phyloP scores from a whole-genome alignment of 257 asterid genomes.

The Anisodus acutangulus region DNA sequence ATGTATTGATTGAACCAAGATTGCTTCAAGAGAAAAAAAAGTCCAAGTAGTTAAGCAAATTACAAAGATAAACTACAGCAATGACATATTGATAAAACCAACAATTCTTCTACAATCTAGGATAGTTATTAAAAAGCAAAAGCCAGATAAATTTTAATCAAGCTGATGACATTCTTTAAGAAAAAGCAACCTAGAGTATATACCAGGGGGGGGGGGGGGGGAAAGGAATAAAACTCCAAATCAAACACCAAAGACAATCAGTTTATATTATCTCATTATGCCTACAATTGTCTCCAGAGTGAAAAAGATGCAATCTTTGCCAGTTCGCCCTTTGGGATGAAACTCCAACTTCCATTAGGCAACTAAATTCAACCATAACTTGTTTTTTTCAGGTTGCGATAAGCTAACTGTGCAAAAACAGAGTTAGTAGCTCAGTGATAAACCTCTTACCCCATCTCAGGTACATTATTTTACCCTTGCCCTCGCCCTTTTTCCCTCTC shows the following conservation, averaged over 20 bases:
- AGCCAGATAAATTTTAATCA: not conserved
- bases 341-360: not conserved
- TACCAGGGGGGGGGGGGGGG: not conserved
- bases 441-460: not conserved
- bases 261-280: not conserved
- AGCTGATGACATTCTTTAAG: not conserved
- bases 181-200: not conserved
- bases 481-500: not conserved
- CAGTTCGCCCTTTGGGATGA: not conserved
- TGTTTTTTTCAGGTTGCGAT: too few species aligned
- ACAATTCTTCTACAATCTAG: not conserved
- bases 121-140: not conserved
- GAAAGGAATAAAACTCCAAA: not conserved
- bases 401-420: not conserved
- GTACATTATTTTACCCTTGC: not conserved
- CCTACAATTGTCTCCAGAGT: too few species aligned
- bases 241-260: not conserved
- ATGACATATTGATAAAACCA: not conserved
- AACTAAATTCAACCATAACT: not conserved
- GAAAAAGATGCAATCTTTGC: too few species aligned
- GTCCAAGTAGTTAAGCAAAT: constrained; percentile 2
- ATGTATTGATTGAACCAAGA: not conserved
- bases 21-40: constrained; percentile 7
- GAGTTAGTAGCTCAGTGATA: not conserved
- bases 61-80: not conserved